Conservation (phyloP, 164 flowering plant genomes). For the Tinospora cordifolia region DNA sequence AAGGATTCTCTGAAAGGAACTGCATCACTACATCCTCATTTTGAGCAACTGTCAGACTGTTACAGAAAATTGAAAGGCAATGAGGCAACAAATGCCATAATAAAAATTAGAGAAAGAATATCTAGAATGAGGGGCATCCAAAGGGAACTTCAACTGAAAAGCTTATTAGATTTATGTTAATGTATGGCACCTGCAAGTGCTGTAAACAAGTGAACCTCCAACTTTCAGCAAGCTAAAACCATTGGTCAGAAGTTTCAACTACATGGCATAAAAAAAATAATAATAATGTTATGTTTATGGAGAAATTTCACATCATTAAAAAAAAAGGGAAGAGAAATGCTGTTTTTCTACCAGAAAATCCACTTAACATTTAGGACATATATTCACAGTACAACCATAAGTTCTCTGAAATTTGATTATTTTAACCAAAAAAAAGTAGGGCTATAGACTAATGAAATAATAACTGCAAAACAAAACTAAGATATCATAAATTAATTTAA, state of each 20-base stretch:
- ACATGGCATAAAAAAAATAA: slow-evolving; percentile 23
- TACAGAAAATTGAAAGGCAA: slow-evolving; percentile 5
- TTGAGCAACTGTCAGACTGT: slow-evolving; percentile 77
- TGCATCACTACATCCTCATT: slow-evolving; percentile 78
- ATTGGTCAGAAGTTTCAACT: slow-evolving; percentile 66
- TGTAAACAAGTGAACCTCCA: slow-evolving; percentile 83
- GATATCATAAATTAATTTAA: neutral
- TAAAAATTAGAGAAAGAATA: neutral
- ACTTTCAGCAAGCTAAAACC: slow-evolving; percentile 77
- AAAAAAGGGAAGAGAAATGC: neutral
- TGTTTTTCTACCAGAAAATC: neutral
- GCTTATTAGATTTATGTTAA: neutral
- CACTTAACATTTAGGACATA: neutral
- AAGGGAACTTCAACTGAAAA: no score
- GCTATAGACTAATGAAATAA: neutral
- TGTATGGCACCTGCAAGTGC: slow-evolving; percentile 87
- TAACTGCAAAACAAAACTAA: neutral
- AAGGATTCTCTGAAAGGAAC: slow-evolving; percentile 52
- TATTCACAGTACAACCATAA: neutral
- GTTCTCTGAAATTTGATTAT: neutral
- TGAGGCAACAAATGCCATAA: neutral
- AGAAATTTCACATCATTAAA: neutral
- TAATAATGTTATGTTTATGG: neutral
- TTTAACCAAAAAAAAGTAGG: neutral
- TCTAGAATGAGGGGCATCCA: no score